Evolutionary conservation across 257 asterid species (phyloP).

Genomic region (Solanum rostratum): DNA sequence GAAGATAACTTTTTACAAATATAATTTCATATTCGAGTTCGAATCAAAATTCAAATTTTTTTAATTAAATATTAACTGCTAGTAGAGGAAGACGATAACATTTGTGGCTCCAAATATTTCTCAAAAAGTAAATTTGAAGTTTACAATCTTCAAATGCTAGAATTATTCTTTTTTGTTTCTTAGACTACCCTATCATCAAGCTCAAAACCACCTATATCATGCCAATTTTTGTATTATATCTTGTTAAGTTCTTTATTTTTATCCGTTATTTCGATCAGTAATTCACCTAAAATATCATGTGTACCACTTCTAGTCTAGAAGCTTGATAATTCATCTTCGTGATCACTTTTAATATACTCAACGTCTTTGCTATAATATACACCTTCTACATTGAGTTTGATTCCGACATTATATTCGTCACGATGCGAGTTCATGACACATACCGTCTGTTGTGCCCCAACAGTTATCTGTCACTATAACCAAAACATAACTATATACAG

Average conservation of each 20-base stretch:
- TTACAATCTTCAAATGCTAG: fast-evolving
- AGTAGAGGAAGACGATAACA: no score
- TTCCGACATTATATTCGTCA: no score
- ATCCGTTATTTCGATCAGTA: background rate
- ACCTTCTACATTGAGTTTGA: no score
- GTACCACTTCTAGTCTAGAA: background rate
- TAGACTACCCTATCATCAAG: background rate
- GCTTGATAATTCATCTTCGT: background rate
- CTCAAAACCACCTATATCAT: background rate
- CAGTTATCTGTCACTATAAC: background rate
- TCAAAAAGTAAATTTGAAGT: background rate
- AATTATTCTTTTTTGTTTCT: background rate
- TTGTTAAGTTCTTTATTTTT: background rate
- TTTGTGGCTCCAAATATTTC: background rate
- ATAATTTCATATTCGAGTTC: background rate
- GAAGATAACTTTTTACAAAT: background rate
- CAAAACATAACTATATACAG: background rate
- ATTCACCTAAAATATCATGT: background rate
- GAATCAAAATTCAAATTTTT: background rate
- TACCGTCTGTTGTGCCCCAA: background rate
- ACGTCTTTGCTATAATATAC: background rate
- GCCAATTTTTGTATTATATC: background rate
- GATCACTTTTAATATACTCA: background rate
- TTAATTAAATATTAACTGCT: background rate
- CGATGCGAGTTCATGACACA: no score